Conservation (phyloP, 1,139 yeast species). For the Kodamaea alishanica region DNA sequence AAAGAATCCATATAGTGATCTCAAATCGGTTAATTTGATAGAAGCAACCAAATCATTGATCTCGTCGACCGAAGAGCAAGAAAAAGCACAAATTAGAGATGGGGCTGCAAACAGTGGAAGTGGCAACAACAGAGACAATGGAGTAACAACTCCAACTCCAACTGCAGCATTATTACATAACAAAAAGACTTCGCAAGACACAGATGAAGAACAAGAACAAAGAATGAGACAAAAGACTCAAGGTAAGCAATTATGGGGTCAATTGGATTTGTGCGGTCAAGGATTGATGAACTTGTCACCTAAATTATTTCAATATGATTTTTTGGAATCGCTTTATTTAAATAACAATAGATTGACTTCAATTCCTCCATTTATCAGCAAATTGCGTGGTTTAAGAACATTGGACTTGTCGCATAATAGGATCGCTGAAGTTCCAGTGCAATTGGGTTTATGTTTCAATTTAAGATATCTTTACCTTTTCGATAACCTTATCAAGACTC, state of each 20-base stretch:
- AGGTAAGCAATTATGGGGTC: slow-evolving; percentile 87
- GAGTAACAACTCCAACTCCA: slow-evolving; percentile 28
- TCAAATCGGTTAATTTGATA: slow-evolving; percentile 44
- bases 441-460: slow-evolving; percentile 77
- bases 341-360: slow-evolving; percentile 76
- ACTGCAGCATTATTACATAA: slow-evolving; percentile 52
- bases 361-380: slow-evolving; percentile 68
- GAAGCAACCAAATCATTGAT: slow-evolving; percentile 55
- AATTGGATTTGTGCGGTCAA: slow-evolving; percentile 88
- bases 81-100: slow-evolving; percentile 24
- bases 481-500: slow-evolving; percentile 71
- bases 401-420: slow-evolving; percentile 82
- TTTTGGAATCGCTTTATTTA: slow-evolving; percentile 80
- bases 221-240: slow-evolving; percentile 67
- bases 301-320: slow-evolving; percentile 75
- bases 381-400: slow-evolving; percentile 71
- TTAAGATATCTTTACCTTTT: slow-evolving; percentile 80
- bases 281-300: slow-evolving; percentile 69
- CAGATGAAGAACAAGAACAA: slow-evolving; percentile 75
- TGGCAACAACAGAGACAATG: slow-evolving; percentile 6
- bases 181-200: slow-evolving; percentile 53
- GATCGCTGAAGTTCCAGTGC: slow-evolving; percentile 68
- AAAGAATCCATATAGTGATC: slow-evolving; percentile 44
- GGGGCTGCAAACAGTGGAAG: slow-evolving; percentile 7
- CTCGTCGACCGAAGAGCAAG: slow-evolving; percentile 42